phyloP scores from a whole-genome alignment of 2,329 filamentous ascomycete species.

The Fusarium torulosum region DNA sequence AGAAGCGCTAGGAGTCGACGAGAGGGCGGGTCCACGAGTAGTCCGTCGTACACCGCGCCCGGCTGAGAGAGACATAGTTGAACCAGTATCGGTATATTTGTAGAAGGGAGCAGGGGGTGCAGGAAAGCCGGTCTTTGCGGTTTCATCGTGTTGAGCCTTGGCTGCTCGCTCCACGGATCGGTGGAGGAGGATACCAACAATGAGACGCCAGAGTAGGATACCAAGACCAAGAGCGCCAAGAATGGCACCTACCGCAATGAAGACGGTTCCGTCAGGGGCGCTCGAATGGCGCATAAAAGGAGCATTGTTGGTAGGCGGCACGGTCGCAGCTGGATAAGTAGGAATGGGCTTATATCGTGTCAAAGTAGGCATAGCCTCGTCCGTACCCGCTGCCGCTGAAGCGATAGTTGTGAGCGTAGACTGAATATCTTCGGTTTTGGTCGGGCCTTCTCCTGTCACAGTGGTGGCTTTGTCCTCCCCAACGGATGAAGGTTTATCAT shows the following conservation, averaged over 20 bases:
- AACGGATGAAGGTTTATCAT: slow-evolving; percentile 27
- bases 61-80: slow-evolving; percentile 63
- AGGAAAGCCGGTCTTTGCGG: slow-evolving; percentile 76
- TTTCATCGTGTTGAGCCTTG: slow-evolving; percentile 76
- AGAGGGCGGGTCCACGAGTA: slow-evolving; percentile 64
- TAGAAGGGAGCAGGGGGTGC: slow-evolving; percentile 71
- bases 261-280: slow-evolving; percentile 92
- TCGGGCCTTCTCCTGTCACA: slow-evolving; percentile 27
- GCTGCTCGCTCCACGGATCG: slow-evolving; percentile 90
- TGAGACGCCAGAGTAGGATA: slow-evolving; percentile 88
- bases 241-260: slow-evolving; percentile 92
- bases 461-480: slow-evolving; percentile 40
- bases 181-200: slow-evolving; percentile 92
- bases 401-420: slow-evolving; percentile 33
- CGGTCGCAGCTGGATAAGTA: slow-evolving; percentile 77
- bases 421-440: slow-evolving; percentile 28
- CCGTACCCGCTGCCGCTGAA: slow-evolving; percentile 36
- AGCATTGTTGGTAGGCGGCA: slow-evolving; percentile 86
- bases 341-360: slow-evolving; percentile 56
- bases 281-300: slow-evolving; percentile 92
- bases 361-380: slow-evolving; percentile 57
- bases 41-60: slow-evolving; percentile 66
- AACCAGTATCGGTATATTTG: slow-evolving; percentile 72
- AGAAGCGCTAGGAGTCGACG: slow-evolving; percentile 70
- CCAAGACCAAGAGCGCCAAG: slow-evolving; percentile 84